These are phyloP conservation scores for Filosporella fistucella DNA, from an alignment of 495 filamentous ascomycete species.

Conservation along the genomic window DNA sequence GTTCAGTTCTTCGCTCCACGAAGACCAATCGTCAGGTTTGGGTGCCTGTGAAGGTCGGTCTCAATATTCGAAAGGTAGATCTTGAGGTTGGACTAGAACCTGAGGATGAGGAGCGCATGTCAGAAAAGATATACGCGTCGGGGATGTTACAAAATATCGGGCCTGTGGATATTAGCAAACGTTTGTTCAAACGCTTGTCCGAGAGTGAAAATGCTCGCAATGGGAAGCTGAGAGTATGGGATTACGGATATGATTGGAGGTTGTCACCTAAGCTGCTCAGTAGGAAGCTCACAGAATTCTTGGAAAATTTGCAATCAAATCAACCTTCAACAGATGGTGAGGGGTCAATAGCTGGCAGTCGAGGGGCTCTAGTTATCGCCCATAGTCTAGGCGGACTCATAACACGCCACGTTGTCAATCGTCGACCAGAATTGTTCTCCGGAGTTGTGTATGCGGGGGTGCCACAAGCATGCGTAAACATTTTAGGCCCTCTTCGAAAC, in stretches of 20 bases:
- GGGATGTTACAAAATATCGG: constrained; percentile 90
- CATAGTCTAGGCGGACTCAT: constrained; percentile 90
- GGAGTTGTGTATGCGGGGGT: constrained; percentile 85
- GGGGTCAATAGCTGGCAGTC: constrained; percentile 38
- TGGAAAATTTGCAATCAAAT: constrained; percentile 76
- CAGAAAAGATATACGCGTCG: constrained; percentile 71
- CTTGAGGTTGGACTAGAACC: constrained; percentile 79
- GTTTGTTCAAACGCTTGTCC: constrained; percentile 72
- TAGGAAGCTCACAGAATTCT: constrained; percentile 59
- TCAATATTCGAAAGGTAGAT: constrained; percentile 90
- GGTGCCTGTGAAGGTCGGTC: constrained; percentile 90
- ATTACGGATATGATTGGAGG: constrained; percentile 97
- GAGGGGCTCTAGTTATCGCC: constrained; percentile 78
- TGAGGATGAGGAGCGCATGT: constrained; percentile 84
- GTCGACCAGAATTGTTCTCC: constrained; percentile 79
- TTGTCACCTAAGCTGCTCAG: constrained; percentile 78
- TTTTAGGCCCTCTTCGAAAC: constrained; percentile 84
- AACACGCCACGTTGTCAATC: constrained; percentile 84
- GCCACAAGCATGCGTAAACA: constrained; percentile 83
- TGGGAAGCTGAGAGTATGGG: constrained; percentile 72
- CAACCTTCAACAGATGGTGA: constrained; percentile 30
- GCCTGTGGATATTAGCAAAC: constrained; percentile 82
- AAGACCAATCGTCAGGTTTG: constrained; percentile 79
- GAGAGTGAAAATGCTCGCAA: constrained; percentile 66
- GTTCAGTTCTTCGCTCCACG: constrained; percentile 83